Base-by-base conservation (phyloP, 768 basidiomycete genomes). In the Lactifluus volemus region DNA sequence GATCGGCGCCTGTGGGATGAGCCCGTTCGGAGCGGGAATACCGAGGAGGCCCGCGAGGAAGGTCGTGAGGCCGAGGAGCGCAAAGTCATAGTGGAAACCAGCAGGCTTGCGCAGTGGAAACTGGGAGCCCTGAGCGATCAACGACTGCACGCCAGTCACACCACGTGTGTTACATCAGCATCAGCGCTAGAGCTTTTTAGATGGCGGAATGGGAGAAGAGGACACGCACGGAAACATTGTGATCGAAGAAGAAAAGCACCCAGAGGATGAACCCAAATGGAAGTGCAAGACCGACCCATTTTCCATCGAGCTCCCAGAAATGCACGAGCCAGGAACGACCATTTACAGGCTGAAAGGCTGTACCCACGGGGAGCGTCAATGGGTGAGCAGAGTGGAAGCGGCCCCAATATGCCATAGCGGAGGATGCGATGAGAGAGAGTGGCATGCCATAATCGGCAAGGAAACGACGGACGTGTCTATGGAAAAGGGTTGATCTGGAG, bases 91-190 rank as follows among this genome's bases (percentile, higher is more conserved):
- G 67, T 91, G 88, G 63, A 90, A 90, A 1, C 88, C 88, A 0
- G 93, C 86, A 4, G 93, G 93, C 66, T 96, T 96, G n/a, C 83
- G 80, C 7, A 98, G 77, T 0, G 95, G 92, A 67, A 92, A 97
- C 55, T 87, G 84, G 1, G 89, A 84, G 1, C 90, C 86, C 73
- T 97, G 94, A 0, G 94, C 92, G 77, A 97, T 97, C 38, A 98
- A 71, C 0, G 90, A 92, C 92, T 93, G 57, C 30, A 55, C 59
- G 55, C 55, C 42, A 5, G 30, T 3, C 17, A 29, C 1, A 25
- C 25, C 25, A 25, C 25, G 2, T 25, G 25, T 25, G 25, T 25
- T 25, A 25, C 25, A 25, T 25, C 25, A 25, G 25, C 2, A n/a
- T n/a, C n/a, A n/a, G n/a, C 25, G 25, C 2, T 25, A 2, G 25